A percentile compares a stretch with the other conserved stretches of the same genome.
phyloP scores from a whole-genome alignment of 257 asterid species.

The Mitragyna speciosa region DNA sequence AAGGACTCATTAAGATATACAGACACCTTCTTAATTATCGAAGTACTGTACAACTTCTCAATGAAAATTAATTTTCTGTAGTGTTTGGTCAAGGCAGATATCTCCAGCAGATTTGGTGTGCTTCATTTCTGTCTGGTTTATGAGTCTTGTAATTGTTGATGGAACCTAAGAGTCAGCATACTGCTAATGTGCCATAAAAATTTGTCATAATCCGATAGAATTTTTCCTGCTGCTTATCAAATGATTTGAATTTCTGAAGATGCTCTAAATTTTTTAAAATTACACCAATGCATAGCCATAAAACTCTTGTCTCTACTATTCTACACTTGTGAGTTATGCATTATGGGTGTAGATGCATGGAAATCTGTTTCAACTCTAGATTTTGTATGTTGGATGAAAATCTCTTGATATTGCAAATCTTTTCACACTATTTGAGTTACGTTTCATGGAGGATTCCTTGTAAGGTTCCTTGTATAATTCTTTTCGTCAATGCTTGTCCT shows the following conservation, averaged over 20 bases:
- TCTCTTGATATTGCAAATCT: neutral
- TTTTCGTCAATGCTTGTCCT: neutral
- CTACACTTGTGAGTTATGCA: neutral
- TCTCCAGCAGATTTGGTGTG: neutral
- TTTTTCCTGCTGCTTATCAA: neutral
- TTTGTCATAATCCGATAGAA: neutral
- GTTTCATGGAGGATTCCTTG: neutral
- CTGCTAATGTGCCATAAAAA: neutral
- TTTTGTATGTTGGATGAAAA: neutral
- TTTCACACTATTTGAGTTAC: neutral
- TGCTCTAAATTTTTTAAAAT: neutral
- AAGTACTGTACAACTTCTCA: conserved; percentile 43
- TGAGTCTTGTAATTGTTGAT: neutral
- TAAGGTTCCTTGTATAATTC: neutral
- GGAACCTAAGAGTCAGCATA: neutral
- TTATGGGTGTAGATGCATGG: neutral
- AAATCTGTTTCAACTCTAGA: neutral
- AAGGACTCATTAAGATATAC: conserved; percentile 93
- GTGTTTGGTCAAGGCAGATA: neutral
- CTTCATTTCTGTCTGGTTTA: neutral
- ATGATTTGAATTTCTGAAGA: neutral
- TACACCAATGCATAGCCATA: neutral
- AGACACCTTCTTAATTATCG: conserved; percentile 91
- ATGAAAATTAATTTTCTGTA: neutral
- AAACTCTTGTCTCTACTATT: neutral